Conservation (phyloP, 164 flowering plant genomes). For the Chimonanthus salicifolius region DNA sequence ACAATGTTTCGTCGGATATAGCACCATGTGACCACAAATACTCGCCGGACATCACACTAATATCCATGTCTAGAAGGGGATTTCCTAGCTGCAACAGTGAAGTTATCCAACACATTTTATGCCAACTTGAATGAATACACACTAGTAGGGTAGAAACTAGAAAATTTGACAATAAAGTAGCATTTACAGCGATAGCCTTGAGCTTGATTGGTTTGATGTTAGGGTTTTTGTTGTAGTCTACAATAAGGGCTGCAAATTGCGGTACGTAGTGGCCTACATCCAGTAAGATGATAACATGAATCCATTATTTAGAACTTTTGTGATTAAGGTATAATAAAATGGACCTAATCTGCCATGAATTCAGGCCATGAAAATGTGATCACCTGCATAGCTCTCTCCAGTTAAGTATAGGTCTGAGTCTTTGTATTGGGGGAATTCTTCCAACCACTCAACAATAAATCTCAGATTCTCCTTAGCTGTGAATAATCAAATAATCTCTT, state of each 20-base stretch:
- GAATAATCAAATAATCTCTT: neutral
- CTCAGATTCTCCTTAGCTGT: slow-evolving; percentile 38
- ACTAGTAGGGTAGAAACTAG: neutral
- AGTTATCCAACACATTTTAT: neutral
- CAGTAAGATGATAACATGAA: too few species aligned
- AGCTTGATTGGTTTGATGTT: slow-evolving; percentile 31
- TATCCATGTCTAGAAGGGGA: slow-evolving; percentile 37
- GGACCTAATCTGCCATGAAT: too few species aligned
- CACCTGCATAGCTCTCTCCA: slow-evolving; percentile 53
- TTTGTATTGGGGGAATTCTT: slow-evolving; percentile 39
- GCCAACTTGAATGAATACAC: too few species aligned
- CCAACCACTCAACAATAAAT: slow-evolving; percentile 36
- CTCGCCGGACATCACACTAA: slow-evolving; percentile 22
- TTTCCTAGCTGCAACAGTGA: slow-evolving; percentile 27
- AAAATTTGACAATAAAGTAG: too few species aligned
- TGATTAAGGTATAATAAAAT: too few species aligned
- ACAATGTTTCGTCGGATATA: slow-evolving; percentile 25
- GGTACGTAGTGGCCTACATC: slow-evolving; percentile 43
- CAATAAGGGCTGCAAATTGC: slow-evolving; percentile 35
- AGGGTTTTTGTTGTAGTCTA: slow-evolving; percentile 33
- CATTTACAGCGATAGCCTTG: slow-evolving; percentile 36
- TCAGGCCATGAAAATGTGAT: too few species aligned
- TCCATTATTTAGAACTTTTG: neutral
- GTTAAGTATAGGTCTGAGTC: slow-evolving; percentile 32
- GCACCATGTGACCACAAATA: slow-evolving; percentile 41